These are phyloP conservation scores for Camelina neglecta DNA, from an alignment of 345 rosid species.

Conservation along the genomic window DNA sequence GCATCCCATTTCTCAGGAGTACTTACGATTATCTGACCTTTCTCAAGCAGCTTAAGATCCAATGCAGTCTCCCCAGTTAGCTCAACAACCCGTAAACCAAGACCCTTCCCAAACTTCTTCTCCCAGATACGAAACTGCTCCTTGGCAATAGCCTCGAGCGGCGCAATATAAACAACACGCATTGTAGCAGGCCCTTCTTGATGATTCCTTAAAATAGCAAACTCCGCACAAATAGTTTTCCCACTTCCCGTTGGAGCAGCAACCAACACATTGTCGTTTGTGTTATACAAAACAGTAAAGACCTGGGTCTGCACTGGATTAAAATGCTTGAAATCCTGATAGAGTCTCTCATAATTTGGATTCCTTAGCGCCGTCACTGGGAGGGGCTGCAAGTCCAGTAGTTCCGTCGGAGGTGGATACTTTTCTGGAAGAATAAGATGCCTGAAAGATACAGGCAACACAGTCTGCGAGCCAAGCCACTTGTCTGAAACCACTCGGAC, in stretches of 20 bases:
- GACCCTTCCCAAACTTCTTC: constrained; percentile 78
- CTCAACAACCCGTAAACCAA: constrained; percentile 85
- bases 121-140: constrained; percentile 85
- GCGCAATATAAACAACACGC: constrained; percentile 91
- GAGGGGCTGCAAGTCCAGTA: constrained; percentile 89
- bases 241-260: constrained; percentile 99
- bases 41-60: constrained; percentile 86
- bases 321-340: constrained; percentile 84
- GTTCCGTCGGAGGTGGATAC: constrained; percentile 97
- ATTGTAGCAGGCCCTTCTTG: constrained; percentile 68
- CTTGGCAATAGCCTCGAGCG: constrained; percentile 87
- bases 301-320: constrained; percentile 99
- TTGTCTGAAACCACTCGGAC: constrained; percentile 90
- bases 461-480: constrained; percentile 93
- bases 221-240: constrained; percentile 95
- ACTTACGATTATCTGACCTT: constrained; percentile 81
- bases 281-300: constrained; percentile 81
- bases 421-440: constrained; percentile 98
- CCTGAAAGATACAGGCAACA: constrained; percentile 89
- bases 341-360: constrained; percentile 84
- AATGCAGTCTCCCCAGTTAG: constrained; percentile 83
- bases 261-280: constrained; percentile 89
- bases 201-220: constrained; percentile 85
- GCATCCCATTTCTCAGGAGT: constrained; percentile 99
- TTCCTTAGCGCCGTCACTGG: constrained; percentile 95